Percentiles rank a stretch among this genome's conserved stretches.
Conservation (phyloP, 2,329 filamentous ascomycete species). For the Colletotrichum sp. region DNA sequence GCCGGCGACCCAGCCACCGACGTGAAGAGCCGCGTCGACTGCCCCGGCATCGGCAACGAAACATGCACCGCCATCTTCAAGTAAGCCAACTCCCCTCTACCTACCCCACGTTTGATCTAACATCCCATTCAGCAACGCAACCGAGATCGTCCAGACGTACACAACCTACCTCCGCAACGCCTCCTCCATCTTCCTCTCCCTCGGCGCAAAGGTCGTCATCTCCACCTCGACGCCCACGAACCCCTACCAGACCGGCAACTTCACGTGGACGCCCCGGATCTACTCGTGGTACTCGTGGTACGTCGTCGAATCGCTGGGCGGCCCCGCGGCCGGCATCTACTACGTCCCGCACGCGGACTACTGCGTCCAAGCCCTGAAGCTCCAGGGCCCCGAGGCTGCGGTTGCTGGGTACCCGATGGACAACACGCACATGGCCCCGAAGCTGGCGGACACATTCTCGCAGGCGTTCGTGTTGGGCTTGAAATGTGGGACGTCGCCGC, state of each 20-base stretch:
- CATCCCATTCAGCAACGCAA: not conserved
- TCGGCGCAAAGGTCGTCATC: conserved; percentile 66
- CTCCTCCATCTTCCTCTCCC: conserved; percentile 54
- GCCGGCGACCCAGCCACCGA: conserved; percentile 30
- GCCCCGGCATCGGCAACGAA: conserved; percentile 58
- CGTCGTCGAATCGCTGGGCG: conserved; percentile 29
- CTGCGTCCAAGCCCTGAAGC: conserved; percentile 55
- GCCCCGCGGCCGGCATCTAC: conserved; percentile 44
- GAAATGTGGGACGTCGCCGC: conserved; percentile 3
- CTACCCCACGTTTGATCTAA: rapidly evolving
- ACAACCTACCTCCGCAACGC: conserved; percentile 65
- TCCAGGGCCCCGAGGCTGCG: conserved; percentile 53
- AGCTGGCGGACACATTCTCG: conserved; percentile 59
- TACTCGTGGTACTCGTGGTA: conserved; percentile 58
- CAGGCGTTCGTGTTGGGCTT: conserved; percentile 55
- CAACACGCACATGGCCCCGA: conserved; percentile 66
- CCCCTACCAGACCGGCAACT: conserved; percentile 62
- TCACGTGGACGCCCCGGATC: conserved; percentile 49
- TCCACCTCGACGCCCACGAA: conserved; percentile 62
- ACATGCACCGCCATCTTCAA: conserved; percentile 56
- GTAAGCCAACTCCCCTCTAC: rapidly evolving
- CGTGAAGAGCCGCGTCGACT: conserved; percentile 65
- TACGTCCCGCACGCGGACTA: conserved; percentile 67
- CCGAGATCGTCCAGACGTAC: conserved; percentile 65
- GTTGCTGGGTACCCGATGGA: conserved; percentile 62